These are phyloP conservation scores for Acorus calamus DNA, from an alignment of 106 monocot species.

Conservation along the genomic window DNA sequence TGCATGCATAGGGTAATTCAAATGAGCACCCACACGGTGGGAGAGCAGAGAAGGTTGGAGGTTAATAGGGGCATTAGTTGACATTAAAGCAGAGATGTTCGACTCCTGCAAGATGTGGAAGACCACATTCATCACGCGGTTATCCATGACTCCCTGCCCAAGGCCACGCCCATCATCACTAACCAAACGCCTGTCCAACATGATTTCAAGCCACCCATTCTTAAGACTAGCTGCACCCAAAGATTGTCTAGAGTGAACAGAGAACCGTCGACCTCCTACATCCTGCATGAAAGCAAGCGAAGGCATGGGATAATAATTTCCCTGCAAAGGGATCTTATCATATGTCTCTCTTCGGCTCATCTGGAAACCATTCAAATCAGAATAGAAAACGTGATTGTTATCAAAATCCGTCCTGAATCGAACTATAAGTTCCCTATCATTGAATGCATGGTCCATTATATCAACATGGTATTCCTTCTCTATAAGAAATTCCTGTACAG, in stretches of 20 bases:
- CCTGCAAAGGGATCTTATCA: conserved; percentile 89
- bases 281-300: conserved; percentile 86
- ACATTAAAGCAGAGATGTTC: conserved; percentile 49
- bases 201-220: conserved; percentile 88
- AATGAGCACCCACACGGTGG: conserved; percentile 56
- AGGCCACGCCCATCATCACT: conserved; percentile 87
- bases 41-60: conserved; percentile 88
- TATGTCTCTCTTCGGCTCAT: conserved; percentile 90
- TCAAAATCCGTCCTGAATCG: conserved; percentile 84
- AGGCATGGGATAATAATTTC: conserved; percentile 96
- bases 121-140: conserved; percentile 68
- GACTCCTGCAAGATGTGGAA: conserved; percentile 68
- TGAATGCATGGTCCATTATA: conserved; percentile 52
- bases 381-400: conserved; percentile 64
- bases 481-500: conserved; percentile 65
- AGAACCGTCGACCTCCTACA: conserved; percentile 52
- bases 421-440: conserved; percentile 75
- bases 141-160: conserved; percentile 95
- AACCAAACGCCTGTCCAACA: conserved; percentile 79
- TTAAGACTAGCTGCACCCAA: conserved; percentile 81
- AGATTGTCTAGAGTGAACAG: conserved; percentile 86
- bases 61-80: conserved; percentile 11
- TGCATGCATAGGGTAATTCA: conserved; percentile 81
- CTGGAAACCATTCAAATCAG: conserved; percentile 94
- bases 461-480: conserved; percentile 99